Base-by-base conservation (phyloP, 441 rosid species). In the Kokia cookei region DNA sequence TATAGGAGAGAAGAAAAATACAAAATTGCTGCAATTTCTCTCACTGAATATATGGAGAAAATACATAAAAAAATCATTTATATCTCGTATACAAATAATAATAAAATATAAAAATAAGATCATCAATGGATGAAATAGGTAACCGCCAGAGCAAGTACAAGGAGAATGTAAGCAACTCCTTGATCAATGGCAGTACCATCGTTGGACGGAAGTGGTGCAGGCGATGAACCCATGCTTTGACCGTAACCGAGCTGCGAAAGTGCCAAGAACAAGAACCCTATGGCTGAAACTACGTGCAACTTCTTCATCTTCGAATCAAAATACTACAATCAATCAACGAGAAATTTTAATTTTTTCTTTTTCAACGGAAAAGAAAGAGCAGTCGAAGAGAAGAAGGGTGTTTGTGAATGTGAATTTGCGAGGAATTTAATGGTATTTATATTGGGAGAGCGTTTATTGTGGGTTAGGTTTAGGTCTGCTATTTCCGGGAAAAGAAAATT, bases 151-250 rank as follows among this genome's bases (percentile, higher is more conserved):
- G 45, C 72, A 51, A 68, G 11, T 9, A 68, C 1, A n/a, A 68
- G 72, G n/a, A 68, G 72, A 29, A n/a, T 3, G 15, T 29, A 68
- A 50, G 72, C 72, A 68, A 68, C 50, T n/a, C 59, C 72, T 50
- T 50, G 72, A 50, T 68, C 72, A 29, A 68, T 29, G 1, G 72
- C 60, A 1, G 45, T 1, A n/a, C 72, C 59, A 50, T 27, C 43
- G 60, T 17, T 68, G 27, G 72, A 27, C 6, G 59, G 59, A 29
- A 59, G 27, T 24, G 87, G 63, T 27, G 37, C 63, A 13, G 85
- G 82, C 3, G 87, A 73, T 11, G 87, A 79, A 66, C 78, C 77
- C 59, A n/a, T 15, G 74, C 43, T 27, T 77, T 88, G 87, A 0
- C 75, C 90, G 51, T 37, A 43, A 19, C 85, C 72, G 27, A 82